Conservation (phyloP, 208 protist species). For the Trichomonas vaginalis region DNA sequence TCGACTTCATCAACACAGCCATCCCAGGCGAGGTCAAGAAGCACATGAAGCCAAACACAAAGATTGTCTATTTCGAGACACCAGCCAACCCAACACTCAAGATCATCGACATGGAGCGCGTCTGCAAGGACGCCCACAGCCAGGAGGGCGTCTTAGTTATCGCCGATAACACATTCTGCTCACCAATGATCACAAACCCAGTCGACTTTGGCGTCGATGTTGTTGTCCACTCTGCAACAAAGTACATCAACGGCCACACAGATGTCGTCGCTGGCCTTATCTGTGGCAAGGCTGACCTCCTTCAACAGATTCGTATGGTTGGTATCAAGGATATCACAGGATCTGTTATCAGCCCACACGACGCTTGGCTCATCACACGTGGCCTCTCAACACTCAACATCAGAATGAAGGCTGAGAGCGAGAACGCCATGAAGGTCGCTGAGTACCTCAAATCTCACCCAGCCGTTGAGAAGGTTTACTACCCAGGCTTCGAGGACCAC, state of each 20-base stretch:
- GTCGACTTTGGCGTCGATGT: slow-evolving; percentile 33
- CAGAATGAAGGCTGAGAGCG: slow-evolving; percentile 22
- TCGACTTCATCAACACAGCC: neutral
- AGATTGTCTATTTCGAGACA: slow-evolving; percentile 35
- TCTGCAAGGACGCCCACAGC: neutral
- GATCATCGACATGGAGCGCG: slow-evolving; percentile 27
- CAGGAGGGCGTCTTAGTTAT: slow-evolving; percentile 22
- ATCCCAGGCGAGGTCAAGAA: neutral
- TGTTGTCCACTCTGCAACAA: slow-evolving; percentile 36
- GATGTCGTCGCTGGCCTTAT: neutral
- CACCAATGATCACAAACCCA: slow-evolving; percentile 24
- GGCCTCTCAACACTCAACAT: slow-evolving; percentile 30
- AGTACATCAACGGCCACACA: slow-evolving; percentile 37
- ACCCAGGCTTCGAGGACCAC: slow-evolving; percentile 28
- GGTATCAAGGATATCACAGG: slow-evolving; percentile 17
- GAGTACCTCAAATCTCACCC: slow-evolving; percentile 26
- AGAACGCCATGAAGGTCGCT: slow-evolving; percentile 32
- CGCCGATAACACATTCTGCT: slow-evolving; percentile 11
- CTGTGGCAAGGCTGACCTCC: neutral
- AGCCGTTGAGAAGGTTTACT: slow-evolving; percentile 25
- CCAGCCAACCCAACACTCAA: slow-evolving; percentile 40
- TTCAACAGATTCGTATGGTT: neutral
- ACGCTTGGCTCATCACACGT: slow-evolving; percentile 23
- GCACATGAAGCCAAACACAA: slow-evolving; percentile 20
- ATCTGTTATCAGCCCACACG: slow-evolving; percentile 22